Percentiles rank a stretch among this genome's conserved stretches.
These are phyloP conservation scores for Chrysanthemum makinoi DNA, from an alignment of 129 eudicot species.

Conservation along the genomic window DNA sequence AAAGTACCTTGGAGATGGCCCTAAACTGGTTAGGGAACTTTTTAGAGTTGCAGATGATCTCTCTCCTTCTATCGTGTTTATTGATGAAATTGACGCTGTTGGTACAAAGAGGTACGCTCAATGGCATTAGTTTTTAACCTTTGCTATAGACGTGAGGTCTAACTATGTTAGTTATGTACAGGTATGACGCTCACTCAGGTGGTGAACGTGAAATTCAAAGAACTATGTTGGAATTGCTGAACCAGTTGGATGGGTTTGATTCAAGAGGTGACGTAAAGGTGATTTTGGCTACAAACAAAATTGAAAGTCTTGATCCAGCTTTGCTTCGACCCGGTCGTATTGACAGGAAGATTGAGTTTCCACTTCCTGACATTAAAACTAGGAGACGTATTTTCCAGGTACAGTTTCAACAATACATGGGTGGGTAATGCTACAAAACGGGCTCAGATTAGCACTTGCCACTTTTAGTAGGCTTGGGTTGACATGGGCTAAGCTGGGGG, in stretches of 20 bases:
- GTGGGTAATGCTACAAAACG: background rate
- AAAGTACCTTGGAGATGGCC: slow-evolving; percentile 96
- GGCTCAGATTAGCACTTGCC: background rate
- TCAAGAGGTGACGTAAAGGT: slow-evolving; percentile 95
- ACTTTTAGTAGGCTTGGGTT: too few species aligned
- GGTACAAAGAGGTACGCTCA: slow-evolving; percentile 78
- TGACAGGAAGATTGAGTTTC: slow-evolving; percentile 93
- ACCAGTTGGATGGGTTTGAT: slow-evolving; percentile 98
- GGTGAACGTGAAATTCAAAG: slow-evolving; percentile 99
- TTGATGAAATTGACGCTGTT: slow-evolving; percentile 94
- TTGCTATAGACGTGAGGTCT: background rate
- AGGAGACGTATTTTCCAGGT: slow-evolving; percentile 89
- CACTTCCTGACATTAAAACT: slow-evolving; percentile 91
- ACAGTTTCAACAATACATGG: background rate
- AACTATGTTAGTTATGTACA: slow-evolving; percentile 19
- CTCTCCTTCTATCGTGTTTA: slow-evolving; percentile 93
- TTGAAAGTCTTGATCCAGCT: slow-evolving; percentile 95
- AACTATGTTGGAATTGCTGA: slow-evolving; percentile 91
- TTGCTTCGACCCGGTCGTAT: slow-evolving; percentile 95
- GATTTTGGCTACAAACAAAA: slow-evolving; percentile 89
- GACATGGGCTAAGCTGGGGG: too few species aligned
- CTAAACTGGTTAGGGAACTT: slow-evolving; percentile 90
- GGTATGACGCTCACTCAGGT: slow-evolving; percentile 97
- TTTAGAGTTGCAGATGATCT: slow-evolving; percentile 96
- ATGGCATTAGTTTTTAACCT: background rate